These are phyloP conservation scores for Cryptococcus sp. DNA, from an alignment of 1,284 basidiomycete species.

Conservation along the genomic window DNA sequence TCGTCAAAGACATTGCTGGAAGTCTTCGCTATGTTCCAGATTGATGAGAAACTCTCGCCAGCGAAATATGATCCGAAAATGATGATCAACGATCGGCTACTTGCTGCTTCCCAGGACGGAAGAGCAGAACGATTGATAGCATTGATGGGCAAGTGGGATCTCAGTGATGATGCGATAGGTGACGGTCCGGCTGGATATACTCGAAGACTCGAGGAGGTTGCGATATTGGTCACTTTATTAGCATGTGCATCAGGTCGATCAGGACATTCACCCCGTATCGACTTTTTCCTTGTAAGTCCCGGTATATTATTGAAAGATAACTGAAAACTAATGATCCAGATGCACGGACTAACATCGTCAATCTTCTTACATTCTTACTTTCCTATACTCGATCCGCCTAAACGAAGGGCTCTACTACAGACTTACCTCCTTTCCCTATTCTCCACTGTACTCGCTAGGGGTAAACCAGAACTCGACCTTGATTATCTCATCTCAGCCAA, in stretches of 20 bases:
- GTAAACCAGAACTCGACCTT: constrained; percentile 58
- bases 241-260: constrained; percentile 54
- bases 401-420: constrained; percentile 53
- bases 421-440: constrained; percentile 53
- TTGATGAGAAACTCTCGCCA: constrained; percentile 45
- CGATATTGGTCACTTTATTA: constrained; percentile 55
- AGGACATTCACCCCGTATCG: constrained; percentile 55
- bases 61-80: constrained; percentile 56
- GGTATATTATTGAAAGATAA: background rate
- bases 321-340: constrained; percentile 29
- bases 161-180: constrained; percentile 47
- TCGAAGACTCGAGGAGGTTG: constrained; percentile 54
- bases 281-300: constrained; percentile 58
- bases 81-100: constrained; percentile 51
- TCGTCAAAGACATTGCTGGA: constrained; percentile 19
- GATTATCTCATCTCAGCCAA: constrained; percentile 57
- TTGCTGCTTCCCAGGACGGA: constrained; percentile 47
- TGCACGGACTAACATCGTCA: constrained; percentile 63
- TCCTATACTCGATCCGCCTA: constrained; percentile 20
- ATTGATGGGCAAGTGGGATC: constrained; percentile 53
- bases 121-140: constrained; percentile 52
- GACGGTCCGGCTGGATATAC: constrained; percentile 47
- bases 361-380: constrained; percentile 58
- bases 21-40: constrained; percentile 26
- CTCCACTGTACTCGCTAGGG: constrained; percentile 53